phyloP scores from a whole-genome alignment of 805 yeast species.

The Candida michaelii region DNA sequence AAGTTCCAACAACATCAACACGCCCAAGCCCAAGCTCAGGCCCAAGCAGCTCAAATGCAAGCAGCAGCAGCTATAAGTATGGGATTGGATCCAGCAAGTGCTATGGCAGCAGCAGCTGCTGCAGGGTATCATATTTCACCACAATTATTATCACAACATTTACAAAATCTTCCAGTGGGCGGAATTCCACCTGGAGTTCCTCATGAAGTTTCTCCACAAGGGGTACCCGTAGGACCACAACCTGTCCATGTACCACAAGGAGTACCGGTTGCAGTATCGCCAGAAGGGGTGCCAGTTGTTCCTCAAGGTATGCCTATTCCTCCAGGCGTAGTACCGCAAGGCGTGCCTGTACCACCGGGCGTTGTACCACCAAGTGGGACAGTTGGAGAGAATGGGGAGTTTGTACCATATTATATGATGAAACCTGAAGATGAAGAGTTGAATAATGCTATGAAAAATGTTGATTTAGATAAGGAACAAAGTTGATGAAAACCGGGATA shows the following conservation, averaged over 20 bases:
- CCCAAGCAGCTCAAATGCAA: conserved; percentile 37
- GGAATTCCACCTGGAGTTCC: conserved; percentile 9
- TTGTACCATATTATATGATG: conserved; percentile 1
- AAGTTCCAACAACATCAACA: conserved; percentile 33
- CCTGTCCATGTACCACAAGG: background rate
- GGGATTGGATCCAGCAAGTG: conserved; percentile 39
- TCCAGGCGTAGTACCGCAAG: background rate
- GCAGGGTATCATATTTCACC: conserved; percentile 13
- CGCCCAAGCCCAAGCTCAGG: conserved; percentile 13
- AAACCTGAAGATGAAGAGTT: conserved; percentile 7
- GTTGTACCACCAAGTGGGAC: background rate
- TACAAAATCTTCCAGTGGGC: conserved; percentile 10
- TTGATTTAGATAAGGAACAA: conserved; percentile 8
- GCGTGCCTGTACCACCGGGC: conserved; percentile 1
- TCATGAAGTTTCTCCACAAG: conserved; percentile 3
- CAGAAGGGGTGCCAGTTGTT: background rate
- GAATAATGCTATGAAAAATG: conserved; percentile 7
- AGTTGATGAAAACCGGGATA: no score
- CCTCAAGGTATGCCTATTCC: conserved; percentile 2
- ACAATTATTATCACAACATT: background rate
- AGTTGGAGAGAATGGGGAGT: conserved; percentile 3
- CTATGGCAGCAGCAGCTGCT: conserved; percentile 24
- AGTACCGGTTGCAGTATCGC: background rate
- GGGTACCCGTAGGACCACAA: background rate
- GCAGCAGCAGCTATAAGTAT: conserved; percentile 39